phyloP scores from a whole-genome alignment of 495 filamentous ascomycete species.

The Letharia columbiana region DNA sequence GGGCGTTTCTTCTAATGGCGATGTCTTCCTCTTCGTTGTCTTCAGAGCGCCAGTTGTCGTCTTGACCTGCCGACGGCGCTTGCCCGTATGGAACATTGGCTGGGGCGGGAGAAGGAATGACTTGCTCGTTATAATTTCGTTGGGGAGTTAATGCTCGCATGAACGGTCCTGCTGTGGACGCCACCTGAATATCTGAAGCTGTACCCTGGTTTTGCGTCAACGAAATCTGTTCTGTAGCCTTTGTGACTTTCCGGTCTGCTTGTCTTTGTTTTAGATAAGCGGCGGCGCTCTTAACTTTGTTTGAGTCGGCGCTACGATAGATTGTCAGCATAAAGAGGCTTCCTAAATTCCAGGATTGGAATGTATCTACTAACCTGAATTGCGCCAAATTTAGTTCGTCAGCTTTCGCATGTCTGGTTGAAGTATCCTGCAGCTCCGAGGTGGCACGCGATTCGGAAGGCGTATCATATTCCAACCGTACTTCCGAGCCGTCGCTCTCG shows the following conservation, averaged over 20 bases:
- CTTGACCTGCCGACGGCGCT: conserved; percentile 12
- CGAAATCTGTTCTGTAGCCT: conserved; percentile 6
- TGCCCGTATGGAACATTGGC: conserved; percentile 5
- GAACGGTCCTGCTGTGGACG: conserved; percentile 5
- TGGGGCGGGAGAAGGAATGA: conserved; percentile 9
- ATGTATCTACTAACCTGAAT: conserved; percentile 8
- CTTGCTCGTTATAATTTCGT: background rate
- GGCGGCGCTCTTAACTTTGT: background rate
- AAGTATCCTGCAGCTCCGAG: background rate
- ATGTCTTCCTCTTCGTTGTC: background rate
- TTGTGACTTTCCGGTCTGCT: background rate
- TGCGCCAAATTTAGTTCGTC: background rate
- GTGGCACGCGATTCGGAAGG: conserved; percentile 13
- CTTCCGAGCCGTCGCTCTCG: background rate
- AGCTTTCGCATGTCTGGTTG: background rate
- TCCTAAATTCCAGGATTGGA: background rate
- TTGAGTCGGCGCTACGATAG: background rate
- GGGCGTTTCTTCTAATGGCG: background rate
- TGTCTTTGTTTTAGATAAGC: conserved; percentile 10
- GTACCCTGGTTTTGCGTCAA: background rate
- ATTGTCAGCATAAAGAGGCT: background rate
- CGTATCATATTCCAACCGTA: conserved; percentile 8
- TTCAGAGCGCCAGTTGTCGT: background rate
- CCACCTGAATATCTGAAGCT: conserved; percentile 10
- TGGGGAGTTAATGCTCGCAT: conserved; percentile 6